These are phyloP conservation scores for Cercophora scortea DNA, from an alignment of 495 filamentous ascomycete genomes.

Conservation along the genomic window DNA sequence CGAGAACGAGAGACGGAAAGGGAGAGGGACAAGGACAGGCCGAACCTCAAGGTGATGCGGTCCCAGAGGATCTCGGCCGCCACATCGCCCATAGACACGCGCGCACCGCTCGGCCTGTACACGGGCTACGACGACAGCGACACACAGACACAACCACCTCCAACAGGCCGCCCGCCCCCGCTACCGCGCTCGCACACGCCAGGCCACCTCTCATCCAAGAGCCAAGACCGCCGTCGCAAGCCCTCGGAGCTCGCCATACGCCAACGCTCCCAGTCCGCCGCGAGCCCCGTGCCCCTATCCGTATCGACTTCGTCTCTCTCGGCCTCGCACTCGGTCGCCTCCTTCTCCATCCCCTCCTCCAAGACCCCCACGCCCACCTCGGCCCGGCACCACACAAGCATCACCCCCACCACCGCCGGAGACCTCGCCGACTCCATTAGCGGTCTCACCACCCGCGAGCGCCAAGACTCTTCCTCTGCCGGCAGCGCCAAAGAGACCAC, in stretches of 20 bases:
- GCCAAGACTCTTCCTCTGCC: conserved; percentile 37
- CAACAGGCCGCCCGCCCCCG: conserved; percentile 22
- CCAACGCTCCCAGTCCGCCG: conserved; percentile 39
- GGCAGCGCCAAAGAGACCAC: conserved; percentile 24
- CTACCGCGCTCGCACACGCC: conserved; percentile 44
- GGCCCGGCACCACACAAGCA: conserved; percentile 11
- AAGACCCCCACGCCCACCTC: conserved; percentile 23
- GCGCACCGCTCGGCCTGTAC: conserved; percentile 1
- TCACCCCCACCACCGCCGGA: neutral
- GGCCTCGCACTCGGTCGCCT: conserved; percentile 16
- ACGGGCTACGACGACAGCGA: conserved; percentile 12
- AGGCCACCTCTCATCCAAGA: conserved; percentile 44
- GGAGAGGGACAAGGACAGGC: neutral
- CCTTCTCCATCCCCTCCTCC: conserved; percentile 20
- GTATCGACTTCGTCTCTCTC: conserved; percentile 12
- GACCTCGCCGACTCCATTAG: neutral
- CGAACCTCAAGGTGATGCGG: conserved; percentile 24
- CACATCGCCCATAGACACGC: conserved; percentile 24
- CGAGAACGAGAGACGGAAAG: conserved; percentile 10
- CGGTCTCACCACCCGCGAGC: conserved; percentile 13
- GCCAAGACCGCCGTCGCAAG: conserved; percentile 37
- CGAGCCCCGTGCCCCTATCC: conserved; percentile 19
- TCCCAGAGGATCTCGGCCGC: conserved; percentile 32
- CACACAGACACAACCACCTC: conserved; percentile 11
- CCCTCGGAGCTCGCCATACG: conserved; percentile 41